Base-by-base conservation (phyloP, 2,329 filamentous ascomycete genomes). In the Fusarium sp. region DNA sequence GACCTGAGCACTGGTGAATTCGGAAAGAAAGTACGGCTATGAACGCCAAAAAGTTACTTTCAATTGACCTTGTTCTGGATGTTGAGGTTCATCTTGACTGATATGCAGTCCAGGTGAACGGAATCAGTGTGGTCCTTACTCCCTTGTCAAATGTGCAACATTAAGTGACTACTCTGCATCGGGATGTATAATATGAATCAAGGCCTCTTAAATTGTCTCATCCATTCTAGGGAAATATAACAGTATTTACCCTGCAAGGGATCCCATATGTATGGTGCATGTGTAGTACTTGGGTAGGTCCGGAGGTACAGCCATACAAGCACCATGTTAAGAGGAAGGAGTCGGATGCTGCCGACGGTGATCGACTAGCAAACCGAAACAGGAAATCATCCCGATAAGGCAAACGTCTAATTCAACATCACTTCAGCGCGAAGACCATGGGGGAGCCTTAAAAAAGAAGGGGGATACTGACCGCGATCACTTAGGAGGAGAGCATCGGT, bases 1-100 rank as follows among this genome's bases (percentile, higher is more conserved):
- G 71, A 7, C 71, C 71, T 3, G 67, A 74, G 23, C 71, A 73
- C 45, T 73, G 71, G 71, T 74, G 13, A 9, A 16, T 9, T 30
- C 3, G 20, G 6, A 9, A 50, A 10, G 45, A 35, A 5, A 50
- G 30, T 25, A 16, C 20, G 30, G 25, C 9, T 11, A 18, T 13
- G 25, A n/a, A n/a, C 5, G 48, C 48, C 25, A 30, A 52, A 52
- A 52, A 52, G 25, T 52, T 13, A 27, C 25, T 30, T 27, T 52
- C 10, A 30, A 30, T n/a, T 52, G 16, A 5, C 0, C 9, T n/a
- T 30, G 18, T 8, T n/a, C 16, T 0, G 5, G 48, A 30, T n/a
- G 2, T 13, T 30, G 5, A 18, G 43, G 23, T 2, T 18, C 8
- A 25, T 18, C 43, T 48, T 48, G 23, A 18, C 23, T 10, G 8